Base-by-base conservation (phyloP, 306 rosid genomes). In the Lotus japonicus region DNA sequence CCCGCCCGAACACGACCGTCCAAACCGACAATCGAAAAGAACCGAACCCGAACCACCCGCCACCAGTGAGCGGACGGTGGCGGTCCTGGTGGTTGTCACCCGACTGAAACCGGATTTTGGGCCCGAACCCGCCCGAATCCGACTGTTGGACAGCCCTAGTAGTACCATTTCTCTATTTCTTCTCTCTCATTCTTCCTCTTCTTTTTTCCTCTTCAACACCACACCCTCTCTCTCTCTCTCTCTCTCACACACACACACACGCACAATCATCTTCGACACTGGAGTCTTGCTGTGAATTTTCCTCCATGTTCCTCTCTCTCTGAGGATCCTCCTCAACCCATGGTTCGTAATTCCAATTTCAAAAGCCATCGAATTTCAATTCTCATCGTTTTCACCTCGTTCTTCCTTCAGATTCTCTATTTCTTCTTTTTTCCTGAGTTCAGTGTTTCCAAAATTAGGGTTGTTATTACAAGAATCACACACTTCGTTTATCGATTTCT, bases 271-370 rank as follows among this genome's bases (percentile, higher is more conserved):
- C 5, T 12, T 9, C 45, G 4, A 1, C 42, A 8, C 1, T 35
- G 39, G 42, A 48, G 53, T 33, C 61, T 21, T 36, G 42, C 1
- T 33, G 67, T 56, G 68, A 59, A 15, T 62, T 23, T 16, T 50
- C 54, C 79, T 51, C 72, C 71, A 66, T 82, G 77, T 64, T 79
- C 64, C 61, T 75, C 58, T 18, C 74, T 73, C 80, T 74, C 76
- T 78, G 16, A 61, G 55, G 65, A 79, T 82, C 73, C 15, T 76
- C 51, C 60, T 56, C 66, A 73, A 73, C 28, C 60, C 68, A 63
- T 77, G 83, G 85, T 86, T 15, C 64, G 84, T 46, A 74, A 58
- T 64, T 64, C 16, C 53, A 16, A 31, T 55, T 42, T 49, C 15
- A 9, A 51, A 18, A 1, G 33, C 64, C 21, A 11, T 48, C 16